phyloP scores from a whole-genome alignment of 1,284 basidiomycete genomes.

The Ceratobasidium sp. region DNA sequence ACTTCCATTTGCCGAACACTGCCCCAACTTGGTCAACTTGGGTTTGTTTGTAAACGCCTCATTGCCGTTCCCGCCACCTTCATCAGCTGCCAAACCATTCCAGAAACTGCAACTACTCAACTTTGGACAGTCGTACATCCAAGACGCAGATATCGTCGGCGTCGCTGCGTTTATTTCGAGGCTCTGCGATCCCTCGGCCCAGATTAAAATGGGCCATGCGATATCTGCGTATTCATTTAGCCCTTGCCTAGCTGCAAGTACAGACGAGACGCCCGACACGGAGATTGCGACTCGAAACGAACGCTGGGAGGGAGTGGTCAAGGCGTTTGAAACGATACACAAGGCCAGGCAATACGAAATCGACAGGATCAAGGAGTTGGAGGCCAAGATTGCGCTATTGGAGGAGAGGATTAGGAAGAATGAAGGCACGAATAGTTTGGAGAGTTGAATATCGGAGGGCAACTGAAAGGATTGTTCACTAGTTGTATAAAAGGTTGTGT shows the following conservation, averaged over 20 bases:
- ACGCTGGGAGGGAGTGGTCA: constrained; percentile 32
- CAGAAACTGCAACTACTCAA: constrained; percentile 28
- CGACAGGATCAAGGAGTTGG: constrained; percentile 29
- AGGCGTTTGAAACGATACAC: constrained; percentile 15
- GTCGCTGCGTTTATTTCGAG: constrained; percentile 30
- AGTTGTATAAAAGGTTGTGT: not conserved
- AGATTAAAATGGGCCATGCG: constrained; percentile 36
- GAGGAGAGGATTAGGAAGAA: constrained; percentile 5
- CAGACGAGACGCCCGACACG: constrained; percentile 33
- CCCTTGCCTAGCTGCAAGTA: constrained; percentile 21
- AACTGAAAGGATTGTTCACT: not conserved
- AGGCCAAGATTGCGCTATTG: constrained; percentile 17
- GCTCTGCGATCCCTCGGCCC: constrained; percentile 24
- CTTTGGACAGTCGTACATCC: constrained; percentile 34
- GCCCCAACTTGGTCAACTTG: constrained; percentile 28
- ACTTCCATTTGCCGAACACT: constrained; percentile 33
- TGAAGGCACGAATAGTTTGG: not conserved
- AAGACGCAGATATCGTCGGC: constrained; percentile 22
- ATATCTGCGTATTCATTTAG: constrained; percentile 31
- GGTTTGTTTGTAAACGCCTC: constrained; percentile 33
- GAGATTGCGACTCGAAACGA: constrained; percentile 36
- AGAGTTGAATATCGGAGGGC: not conserved
- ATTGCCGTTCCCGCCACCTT: constrained; percentile 16
- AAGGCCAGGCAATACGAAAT: constrained; percentile 30
- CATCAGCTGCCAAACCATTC: constrained; percentile 16